Evolutionary conservation across 2,329 filamentous ascomycete genomes (phyloP).

Genomic region (Fusarium bulbicola): DNA sequence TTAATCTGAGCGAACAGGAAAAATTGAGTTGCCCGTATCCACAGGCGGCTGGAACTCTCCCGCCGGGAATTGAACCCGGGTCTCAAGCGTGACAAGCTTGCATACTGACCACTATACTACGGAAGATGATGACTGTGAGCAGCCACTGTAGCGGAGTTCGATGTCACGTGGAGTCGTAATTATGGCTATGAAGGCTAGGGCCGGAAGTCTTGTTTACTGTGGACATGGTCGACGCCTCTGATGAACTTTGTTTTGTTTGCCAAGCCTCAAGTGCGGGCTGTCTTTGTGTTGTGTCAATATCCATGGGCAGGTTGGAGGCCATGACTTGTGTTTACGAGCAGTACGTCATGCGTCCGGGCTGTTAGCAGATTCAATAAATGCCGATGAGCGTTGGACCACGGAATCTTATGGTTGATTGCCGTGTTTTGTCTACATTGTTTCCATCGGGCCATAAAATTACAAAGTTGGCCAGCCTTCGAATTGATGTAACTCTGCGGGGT

Average conservation of each 20-base stretch:
- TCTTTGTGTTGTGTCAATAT: not conserved
- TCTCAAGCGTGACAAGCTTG: conserved; percentile 28
- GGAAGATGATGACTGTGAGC: conserved; percentile 24
- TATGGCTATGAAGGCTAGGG: not conserved
- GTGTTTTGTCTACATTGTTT: not conserved
- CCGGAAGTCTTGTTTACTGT: not conserved
- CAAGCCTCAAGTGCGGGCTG: not conserved
- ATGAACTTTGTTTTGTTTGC: not conserved
- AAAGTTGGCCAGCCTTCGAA: not conserved
- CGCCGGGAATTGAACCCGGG: conserved; percentile 28
- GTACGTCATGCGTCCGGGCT: not conserved
- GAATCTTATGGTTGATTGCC: not conserved
- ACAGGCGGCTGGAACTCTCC: conserved; percentile 26
- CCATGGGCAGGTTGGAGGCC: not conserved
- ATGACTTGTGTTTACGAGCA: not conserved
- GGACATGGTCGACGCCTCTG: not conserved
- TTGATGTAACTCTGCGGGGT: not conserved
- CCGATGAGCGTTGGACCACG: not conserved
- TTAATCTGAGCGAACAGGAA: accelerated
- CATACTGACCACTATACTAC: conserved; percentile 32
- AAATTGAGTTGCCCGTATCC: not conserved
- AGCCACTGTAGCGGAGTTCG: conserved; percentile 22
- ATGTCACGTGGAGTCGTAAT: not conserved
- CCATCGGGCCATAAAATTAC: not conserved
- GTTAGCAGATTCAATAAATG: not conserved